These are phyloP conservation scores for Escallonia herrerae DNA, from an alignment of 129 eudicot genomes.

Conservation along the genomic window DNA sequence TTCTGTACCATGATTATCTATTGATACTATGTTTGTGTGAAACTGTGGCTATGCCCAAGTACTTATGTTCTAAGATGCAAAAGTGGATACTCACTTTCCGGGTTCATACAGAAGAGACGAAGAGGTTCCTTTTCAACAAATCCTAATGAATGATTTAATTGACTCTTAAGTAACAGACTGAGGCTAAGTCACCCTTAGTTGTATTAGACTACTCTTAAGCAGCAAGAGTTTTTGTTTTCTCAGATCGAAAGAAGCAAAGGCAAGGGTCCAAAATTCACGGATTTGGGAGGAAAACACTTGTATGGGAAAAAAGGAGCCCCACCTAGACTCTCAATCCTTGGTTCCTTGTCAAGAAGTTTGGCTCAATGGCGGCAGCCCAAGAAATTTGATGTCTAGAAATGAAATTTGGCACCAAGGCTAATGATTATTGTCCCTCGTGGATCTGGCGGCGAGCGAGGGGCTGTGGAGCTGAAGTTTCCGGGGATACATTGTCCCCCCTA, in stretches of 20 bases:
- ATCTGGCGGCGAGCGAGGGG: conserved; percentile 3
- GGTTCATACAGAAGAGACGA: no score
- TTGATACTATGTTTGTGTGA: no score
- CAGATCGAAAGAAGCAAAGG: conserved; percentile 82
- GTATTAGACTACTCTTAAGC: no score
- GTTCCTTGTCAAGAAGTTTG: conserved; percentile 56
- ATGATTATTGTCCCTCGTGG: conserved; percentile 27
- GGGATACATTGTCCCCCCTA: conserved; percentile 16
- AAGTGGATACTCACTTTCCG: no score
- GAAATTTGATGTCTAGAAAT: conserved; percentile 59
- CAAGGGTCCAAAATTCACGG: conserved; percentile 79
- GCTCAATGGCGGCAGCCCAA: conserved; percentile 79
- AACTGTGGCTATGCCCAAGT: no score
- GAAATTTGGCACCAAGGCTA: background rate
- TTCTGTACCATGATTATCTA: no score
- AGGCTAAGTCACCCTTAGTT: no score
- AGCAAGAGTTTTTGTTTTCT: conserved; percentile 6
- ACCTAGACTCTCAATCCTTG: conserved; percentile 48
- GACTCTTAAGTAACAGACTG: no score
- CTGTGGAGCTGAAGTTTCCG: conserved; percentile 12
- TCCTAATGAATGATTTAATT: no score
- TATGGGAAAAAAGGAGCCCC: conserved; percentile 55
- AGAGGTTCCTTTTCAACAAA: no score
- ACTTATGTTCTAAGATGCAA: no score
- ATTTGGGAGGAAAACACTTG: conserved; percentile 80